phyloP scores from a whole-genome alignment of 2,329 filamentous ascomycete species.

The Conoideocrella luteorostrata region DNA sequence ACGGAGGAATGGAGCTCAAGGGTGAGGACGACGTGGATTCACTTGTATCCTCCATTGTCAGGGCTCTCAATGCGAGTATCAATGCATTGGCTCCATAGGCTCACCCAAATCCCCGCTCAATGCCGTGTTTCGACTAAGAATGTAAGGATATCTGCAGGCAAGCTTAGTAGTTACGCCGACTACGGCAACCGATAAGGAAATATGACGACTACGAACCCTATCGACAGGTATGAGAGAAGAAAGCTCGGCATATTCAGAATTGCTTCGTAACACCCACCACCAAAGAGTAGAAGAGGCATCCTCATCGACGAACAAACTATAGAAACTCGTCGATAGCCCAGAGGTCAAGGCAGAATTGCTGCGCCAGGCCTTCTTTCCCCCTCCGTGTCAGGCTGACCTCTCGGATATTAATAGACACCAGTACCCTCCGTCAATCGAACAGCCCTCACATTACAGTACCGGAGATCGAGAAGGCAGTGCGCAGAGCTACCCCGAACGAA shows the following conservation, averaged over 20 bases:
- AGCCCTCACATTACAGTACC: constrained; percentile 2
- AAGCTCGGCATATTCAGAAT: constrained; percentile 16
- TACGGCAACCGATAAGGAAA: constrained; percentile 8
- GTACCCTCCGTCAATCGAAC: constrained; percentile 7
- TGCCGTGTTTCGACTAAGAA: constrained; percentile 17
- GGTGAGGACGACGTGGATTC: constrained; percentile 13
- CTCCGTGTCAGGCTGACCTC: constrained; percentile 5
- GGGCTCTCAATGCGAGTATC: constrained; percentile 14
- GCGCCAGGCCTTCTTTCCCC: constrained; percentile 6
- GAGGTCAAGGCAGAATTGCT: constrained; percentile 6
- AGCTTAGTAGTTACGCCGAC: constrained; percentile 3
- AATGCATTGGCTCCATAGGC: constrained; percentile 19
- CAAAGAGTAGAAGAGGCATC: constrained; percentile 4
- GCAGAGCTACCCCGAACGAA: constrained; percentile 15
- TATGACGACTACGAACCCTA: constrained; percentile 13
- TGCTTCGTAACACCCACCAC: constrained; percentile 12
- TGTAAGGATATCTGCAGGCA: constrained; percentile 13
- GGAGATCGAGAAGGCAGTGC: constrained; percentile 4
- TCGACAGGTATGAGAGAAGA: constrained; percentile 14
- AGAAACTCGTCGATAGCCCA: constrained; percentile 1
- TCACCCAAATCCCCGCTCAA: constrained; percentile 15
- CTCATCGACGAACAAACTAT: background rate
- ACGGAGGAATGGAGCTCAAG: constrained; percentile 6
- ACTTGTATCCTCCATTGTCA: constrained; percentile 14
- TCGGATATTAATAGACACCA: constrained; percentile 6